A percentile compares a stretch with the other conserved stretches of the same genome.
These are phyloP conservation scores for Curvularia sp. DNA, from an alignment of 2,329 filamentous ascomycete genomes.

Conservation along the genomic window DNA sequence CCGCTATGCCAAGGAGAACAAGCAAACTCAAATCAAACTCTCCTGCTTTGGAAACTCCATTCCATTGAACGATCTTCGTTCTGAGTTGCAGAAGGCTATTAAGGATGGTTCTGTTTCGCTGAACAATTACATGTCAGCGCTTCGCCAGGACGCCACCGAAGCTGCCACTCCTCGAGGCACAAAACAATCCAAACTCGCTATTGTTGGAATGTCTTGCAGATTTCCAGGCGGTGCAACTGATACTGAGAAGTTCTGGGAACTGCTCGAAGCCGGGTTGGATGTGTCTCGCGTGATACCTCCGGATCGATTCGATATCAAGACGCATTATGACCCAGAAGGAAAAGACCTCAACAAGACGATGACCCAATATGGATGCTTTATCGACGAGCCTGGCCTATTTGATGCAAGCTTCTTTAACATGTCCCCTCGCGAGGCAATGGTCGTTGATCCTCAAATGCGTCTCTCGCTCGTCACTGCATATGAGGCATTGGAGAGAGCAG, in stretches of 20 bases:
- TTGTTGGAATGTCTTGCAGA: constrained; percentile 50
- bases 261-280: constrained; percentile 40
- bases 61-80: constrained; percentile 28
- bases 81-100: neutral
- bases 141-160: neutral
- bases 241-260: constrained; percentile 47
- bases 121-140: constrained; percentile 5
- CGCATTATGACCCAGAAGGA: constrained; percentile 32
- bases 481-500: constrained; percentile 38
- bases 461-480: constrained; percentile 33
- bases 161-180: constrained; percentile 6
- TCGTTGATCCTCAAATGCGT: constrained; percentile 35
- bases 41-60: constrained; percentile 30
- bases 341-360: constrained; percentile 24
- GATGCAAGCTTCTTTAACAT: constrained; percentile 41
- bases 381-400: constrained; percentile 36
- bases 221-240: constrained; percentile 37
- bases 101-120: constrained; percentile 1
- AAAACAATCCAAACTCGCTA: constrained; percentile 32
- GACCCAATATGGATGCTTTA: constrained; percentile 35
- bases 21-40: constrained; percentile 2
- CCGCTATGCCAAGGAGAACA: constrained; percentile 3
- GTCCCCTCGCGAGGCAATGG: constrained; percentile 37
- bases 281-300: constrained; percentile 41
- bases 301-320: constrained; percentile 30